Evolutionary conservation across 352 stramenopile genomes (phyloP).

Genomic region (Phytophthora boehmeriae): DNA sequence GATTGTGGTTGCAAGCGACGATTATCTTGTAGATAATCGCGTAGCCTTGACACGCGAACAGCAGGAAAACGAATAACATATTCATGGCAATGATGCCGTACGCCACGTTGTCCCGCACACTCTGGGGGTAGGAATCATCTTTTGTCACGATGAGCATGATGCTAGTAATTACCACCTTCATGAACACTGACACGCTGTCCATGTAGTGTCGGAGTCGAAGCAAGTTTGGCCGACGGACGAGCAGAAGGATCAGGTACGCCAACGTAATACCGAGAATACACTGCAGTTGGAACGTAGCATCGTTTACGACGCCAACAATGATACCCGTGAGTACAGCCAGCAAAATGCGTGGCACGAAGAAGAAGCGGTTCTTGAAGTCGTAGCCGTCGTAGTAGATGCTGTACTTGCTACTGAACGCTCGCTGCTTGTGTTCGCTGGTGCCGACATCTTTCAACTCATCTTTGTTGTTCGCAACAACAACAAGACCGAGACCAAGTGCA

Average conservation of each 20-base stretch:
- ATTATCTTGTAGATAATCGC: constrained; percentile 78
- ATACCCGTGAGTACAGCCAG: constrained; percentile 72
- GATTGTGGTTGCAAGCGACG: constrained; percentile 48
- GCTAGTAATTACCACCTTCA: constrained; percentile 82
- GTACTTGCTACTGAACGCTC: constrained; percentile 84
- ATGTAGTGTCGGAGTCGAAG: constrained; percentile 87
- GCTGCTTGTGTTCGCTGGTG: constrained; percentile 77
- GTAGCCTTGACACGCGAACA: constrained; percentile 85
- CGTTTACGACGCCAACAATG: constrained; percentile 70
- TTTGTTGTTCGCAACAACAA: constrained; percentile 66
- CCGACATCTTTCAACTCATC: constrained; percentile 79
- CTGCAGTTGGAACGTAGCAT: constrained; percentile 75
- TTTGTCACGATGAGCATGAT: constrained; percentile 83
- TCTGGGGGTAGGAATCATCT: constrained; percentile 82
- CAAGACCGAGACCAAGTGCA: constrained; percentile 68
- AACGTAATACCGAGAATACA: constrained; percentile 73
- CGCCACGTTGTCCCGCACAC: constrained; percentile 78
- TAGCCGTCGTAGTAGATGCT: constrained; percentile 90
- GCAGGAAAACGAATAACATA: constrained; percentile 82
- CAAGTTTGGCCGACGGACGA: constrained; percentile 76
- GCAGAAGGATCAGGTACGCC: constrained; percentile 71
- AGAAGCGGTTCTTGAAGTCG: constrained; percentile 90
- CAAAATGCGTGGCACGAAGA: constrained; percentile 83
- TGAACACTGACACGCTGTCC: constrained; percentile 71
- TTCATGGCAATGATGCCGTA: constrained; percentile 88